Conservation (phyloP, 768 basidiomycete genomes). For the Tylopilus cervinicoccineus region DNA sequence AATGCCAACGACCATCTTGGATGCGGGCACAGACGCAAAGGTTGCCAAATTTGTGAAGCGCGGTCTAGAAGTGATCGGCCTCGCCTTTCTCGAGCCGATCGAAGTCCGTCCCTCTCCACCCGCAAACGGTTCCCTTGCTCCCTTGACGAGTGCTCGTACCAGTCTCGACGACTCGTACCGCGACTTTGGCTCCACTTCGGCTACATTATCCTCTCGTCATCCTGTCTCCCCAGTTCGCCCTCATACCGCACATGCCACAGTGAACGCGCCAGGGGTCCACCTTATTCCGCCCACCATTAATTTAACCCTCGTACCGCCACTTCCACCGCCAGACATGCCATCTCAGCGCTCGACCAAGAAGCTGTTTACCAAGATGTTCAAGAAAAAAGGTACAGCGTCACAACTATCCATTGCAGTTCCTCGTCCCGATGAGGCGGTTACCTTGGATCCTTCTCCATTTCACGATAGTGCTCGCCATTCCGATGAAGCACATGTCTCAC, state of each 20-base stretch:
- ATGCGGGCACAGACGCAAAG: constrained; percentile 86
- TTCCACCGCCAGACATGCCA: constrained; percentile 16
- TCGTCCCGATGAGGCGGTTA: constrained; percentile 19
- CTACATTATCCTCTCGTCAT: constrained; percentile 4
- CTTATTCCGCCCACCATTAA: constrained; percentile 11
- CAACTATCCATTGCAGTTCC: constrained; percentile 22
- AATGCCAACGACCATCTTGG: constrained; percentile 79
- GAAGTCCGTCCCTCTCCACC: constrained; percentile 53
- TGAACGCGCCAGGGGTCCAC: background rate
- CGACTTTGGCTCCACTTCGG: constrained; percentile 19
- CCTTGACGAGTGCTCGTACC: constrained; percentile 23
- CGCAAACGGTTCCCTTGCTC: constrained; percentile 8
- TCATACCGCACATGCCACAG: background rate
- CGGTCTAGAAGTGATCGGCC: constrained; percentile 72
- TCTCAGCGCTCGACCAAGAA: constrained; percentile 47
- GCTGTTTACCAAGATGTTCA: constrained; percentile 71
- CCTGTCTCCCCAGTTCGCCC: constrained; percentile 10
- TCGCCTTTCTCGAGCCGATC: constrained; percentile 76
- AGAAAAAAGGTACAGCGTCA: constrained; percentile 39
- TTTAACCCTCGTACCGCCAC: constrained; percentile 15
- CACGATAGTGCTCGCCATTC: constrained; percentile 5
- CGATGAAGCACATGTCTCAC: constrained; percentile 16
- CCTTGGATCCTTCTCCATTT: constrained; percentile 19
- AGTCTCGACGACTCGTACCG: constrained; percentile 25
- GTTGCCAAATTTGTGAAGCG: constrained; percentile 73